Conservation (phyloP, 2,329 filamentous ascomycete species). For the Beauveria sp. region DNA sequence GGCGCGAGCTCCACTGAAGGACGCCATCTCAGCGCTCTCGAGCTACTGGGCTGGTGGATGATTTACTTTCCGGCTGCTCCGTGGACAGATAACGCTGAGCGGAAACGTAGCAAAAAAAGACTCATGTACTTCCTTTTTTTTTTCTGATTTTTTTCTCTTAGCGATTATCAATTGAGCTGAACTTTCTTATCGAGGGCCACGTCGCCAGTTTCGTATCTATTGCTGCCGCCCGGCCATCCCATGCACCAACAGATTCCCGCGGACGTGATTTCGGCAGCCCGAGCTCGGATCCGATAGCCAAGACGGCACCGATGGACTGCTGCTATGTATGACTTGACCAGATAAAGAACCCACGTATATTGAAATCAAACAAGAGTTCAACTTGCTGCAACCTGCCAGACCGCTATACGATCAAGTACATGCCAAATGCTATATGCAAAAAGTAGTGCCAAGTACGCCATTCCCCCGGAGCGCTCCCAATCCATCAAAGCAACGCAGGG, state of each 20-base stretch:
- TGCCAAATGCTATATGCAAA: neutral
- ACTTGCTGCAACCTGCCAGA: neutral
- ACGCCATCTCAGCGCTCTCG: neutral
- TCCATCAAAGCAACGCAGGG: neutral
- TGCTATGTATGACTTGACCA: neutral
- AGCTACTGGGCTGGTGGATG: neutral
- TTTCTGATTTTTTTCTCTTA: neutral
- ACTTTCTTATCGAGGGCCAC: neutral
- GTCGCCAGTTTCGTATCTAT: neutral
- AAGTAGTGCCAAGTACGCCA: neutral
- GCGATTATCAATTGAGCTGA: neutral
- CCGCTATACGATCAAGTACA: neutral
- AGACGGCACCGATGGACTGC: neutral
- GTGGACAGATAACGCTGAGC: neutral
- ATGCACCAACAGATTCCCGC: neutral
- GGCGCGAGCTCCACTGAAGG: neutral
- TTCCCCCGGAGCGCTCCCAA: neutral
- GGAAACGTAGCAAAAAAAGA: neutral
- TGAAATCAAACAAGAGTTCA: neutral
- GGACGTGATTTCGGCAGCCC: neutral
- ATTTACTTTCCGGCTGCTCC: neutral
- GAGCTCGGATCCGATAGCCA: constrained; percentile 3
- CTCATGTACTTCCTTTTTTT: too few relatives aligned
- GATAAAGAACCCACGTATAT: neutral
- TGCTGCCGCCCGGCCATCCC: neutral